Evolutionary conservation across 176 grass and related monocot genomes (phyloP), one percentile per base, ranked within the genome.

Genomic region (Hordeum marinum): DNA sequence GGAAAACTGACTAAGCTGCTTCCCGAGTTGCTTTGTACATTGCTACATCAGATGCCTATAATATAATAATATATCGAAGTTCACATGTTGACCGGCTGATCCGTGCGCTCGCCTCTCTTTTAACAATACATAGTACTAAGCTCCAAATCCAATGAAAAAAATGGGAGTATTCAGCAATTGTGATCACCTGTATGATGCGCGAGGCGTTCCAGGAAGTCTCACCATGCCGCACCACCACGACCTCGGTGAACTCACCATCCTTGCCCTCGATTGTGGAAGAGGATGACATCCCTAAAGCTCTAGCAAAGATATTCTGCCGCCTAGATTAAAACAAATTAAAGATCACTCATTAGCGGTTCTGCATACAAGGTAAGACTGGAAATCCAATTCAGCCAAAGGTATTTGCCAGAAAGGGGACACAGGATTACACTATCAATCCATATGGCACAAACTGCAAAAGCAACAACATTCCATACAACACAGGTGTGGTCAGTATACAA

Each of bases 141-240:
- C 42, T 18, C 21, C 40, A 75, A 58, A 59, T 36, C 1, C 82
- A 75, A 42, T 57, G 80, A 13, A 18, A 32, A 17, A 45, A 0
- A 65, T 2, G 52, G 12, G 14, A 37, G 23, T 14, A 35, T 11
- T 25, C 46, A 79, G 75, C 34, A 74, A 68, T 31, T 5, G 12
- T 9, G 31, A 17, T 25, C 25, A 98, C 93, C 93, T 98, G 93
- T 39, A 98, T 81, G 81, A 87, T 94, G 31, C 89, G 90, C 25
- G 87, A 89, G 61, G 87, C 91, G 50, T 98, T 98, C 87, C 91
- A 95, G n/a, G 87, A 80, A 17, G 91, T 94, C 83, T 98, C 95
- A 0, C 93, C 91, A 39, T 94, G 95, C 26, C 89, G 86, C 46
- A 94, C 89, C 76, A 94, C 90, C 15, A 95, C 85, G 6, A 98